These are phyloP conservation scores for Dipodascopsis tothii DNA, from an alignment of 805 yeast genomes.

Conservation along the genomic window DNA sequence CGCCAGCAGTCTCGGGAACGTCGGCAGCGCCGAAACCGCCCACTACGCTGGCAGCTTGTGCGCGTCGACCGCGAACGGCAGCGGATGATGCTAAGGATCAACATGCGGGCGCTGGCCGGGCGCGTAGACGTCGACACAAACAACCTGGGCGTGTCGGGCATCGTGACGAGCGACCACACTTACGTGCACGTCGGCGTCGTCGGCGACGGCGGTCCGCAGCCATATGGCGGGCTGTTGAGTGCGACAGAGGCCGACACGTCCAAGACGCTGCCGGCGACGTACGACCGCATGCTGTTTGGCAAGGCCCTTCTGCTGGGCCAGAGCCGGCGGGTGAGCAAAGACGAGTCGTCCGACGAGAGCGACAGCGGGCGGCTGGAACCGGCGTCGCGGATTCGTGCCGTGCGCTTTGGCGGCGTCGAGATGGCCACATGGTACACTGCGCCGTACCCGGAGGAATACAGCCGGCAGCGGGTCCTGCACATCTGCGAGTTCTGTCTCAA, in stretches of 20 bases:
- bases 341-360: too few species aligned
- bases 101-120: conserved; percentile 10
- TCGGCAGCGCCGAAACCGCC: too few species aligned
- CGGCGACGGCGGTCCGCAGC: conserved; percentile 3
- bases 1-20: too few species aligned
- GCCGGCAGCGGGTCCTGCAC: conserved; percentile 52
- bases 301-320: conserved; percentile 11
- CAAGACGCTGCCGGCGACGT: conserved; percentile 32
- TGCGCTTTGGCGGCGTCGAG: conserved; percentile 64
- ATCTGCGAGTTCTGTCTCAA: conserved; percentile 81
- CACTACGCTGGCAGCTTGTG: too few species aligned
- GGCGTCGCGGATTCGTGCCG: conserved; percentile 45
- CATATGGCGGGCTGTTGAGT: conserved; percentile 22
- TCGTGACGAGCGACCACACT: conserved; percentile 9
- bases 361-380: conserved; percentile 25
- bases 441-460: conserved; percentile 85
- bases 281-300: conserved; percentile 27
- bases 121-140: conserved; percentile 12
- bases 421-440: conserved; percentile 89
- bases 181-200: conserved; percentile 1
- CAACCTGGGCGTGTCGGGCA: conserved; percentile 16
- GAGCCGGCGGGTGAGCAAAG: too few species aligned
- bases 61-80: too few species aligned
- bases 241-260: conserved; percentile 29
- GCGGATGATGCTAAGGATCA: conserved; percentile 5